Evolutionary conservation across 2,329 filamentous ascomycete genomes (phyloP).

Genomic region (Ophiostoma populinum): DNA sequence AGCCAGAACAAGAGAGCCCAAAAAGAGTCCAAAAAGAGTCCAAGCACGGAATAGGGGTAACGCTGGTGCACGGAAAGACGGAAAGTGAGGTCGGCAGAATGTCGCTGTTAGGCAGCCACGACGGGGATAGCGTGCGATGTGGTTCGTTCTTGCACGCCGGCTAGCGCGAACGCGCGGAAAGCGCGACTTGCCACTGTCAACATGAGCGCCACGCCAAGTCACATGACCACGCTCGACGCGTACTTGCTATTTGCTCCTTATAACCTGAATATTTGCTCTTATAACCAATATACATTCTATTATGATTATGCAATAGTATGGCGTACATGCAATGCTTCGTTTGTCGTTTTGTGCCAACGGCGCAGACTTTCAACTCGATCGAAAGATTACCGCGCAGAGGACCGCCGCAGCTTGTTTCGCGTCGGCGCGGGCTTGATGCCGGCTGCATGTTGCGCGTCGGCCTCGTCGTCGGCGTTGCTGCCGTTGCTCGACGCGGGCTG

Average conservation of each 20-base stretch:
- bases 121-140: too few species aligned
- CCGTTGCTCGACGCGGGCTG: not conserved
- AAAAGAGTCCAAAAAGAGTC: not conserved
- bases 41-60: not conserved
- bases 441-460: not conserved
- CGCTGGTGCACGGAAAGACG: too few species aligned
- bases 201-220: constrained; percentile 12
- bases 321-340: too few species aligned
- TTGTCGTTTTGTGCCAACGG: too few species aligned
- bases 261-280: too few species aligned
- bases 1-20: not conserved
- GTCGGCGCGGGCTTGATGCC: not conserved
- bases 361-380: too few species aligned
- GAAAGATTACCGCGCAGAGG: not conserved
- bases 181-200: constrained; percentile 9
- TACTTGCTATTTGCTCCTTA: too few species aligned
- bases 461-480: constrained; percentile 1
- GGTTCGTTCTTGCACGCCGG: too few species aligned
- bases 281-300: too few species aligned
- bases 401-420: constrained; percentile 11
- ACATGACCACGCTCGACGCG: constrained; percentile 9
- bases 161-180: constrained; percentile 12
- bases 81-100: too few species aligned
- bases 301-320: too few species aligned
- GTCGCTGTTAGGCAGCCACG: too few species aligned